phyloP scores from a whole-genome alignment of 345 rosid genomes.

The Erodium maritimum region DNA sequence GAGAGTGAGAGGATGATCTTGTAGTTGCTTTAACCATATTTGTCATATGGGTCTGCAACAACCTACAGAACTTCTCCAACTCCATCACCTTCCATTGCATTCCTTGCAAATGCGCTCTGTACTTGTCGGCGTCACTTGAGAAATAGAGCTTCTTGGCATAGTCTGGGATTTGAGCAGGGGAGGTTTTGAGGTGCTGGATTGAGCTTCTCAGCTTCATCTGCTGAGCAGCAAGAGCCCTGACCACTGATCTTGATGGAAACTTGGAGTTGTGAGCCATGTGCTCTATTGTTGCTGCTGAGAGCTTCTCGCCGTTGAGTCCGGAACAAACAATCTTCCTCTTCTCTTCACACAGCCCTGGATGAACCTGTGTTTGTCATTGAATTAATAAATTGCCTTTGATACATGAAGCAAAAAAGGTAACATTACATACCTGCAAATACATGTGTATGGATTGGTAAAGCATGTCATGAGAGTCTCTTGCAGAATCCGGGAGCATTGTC shows the following conservation, averaged over 20 bases:
- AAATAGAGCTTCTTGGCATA: conserved; percentile 12
- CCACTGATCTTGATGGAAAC: conserved; percentile 24
- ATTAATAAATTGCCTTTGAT: background rate
- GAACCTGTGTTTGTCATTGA: conserved; percentile 23
- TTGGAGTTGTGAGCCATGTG: conserved; percentile 25
- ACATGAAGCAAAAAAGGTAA: background rate
- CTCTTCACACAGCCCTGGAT: conserved; percentile 18
- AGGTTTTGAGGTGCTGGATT: background rate
- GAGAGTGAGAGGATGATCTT: conserved; percentile 13
- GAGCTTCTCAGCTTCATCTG: conserved; percentile 14
- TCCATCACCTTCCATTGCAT: conserved; percentile 15
- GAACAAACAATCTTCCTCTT: conserved; percentile 25
- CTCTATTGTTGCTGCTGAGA: conserved; percentile 21
- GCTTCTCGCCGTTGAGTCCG: conserved; percentile 32
- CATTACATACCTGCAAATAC: conserved; percentile 31
- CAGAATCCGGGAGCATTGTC: conserved; percentile 28
- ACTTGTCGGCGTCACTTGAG: conserved; percentile 10
- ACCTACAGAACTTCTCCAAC: conserved; percentile 17
- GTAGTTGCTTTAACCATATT: conserved; percentile 7
- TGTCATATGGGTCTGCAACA: conserved; percentile 18
- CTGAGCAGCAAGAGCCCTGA: conserved; percentile 18
- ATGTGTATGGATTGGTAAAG: conserved; percentile 39
- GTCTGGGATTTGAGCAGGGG: conserved; percentile 2
- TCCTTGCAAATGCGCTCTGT: conserved; percentile 14
- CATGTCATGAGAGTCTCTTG: conserved; percentile 28